Percentiles rank a stretch among this genome's conserved stretches.
These are phyloP conservation scores for Coffea humblotiana DNA, from an alignment of 305 asterid genomes.

Conservation along the genomic window DNA sequence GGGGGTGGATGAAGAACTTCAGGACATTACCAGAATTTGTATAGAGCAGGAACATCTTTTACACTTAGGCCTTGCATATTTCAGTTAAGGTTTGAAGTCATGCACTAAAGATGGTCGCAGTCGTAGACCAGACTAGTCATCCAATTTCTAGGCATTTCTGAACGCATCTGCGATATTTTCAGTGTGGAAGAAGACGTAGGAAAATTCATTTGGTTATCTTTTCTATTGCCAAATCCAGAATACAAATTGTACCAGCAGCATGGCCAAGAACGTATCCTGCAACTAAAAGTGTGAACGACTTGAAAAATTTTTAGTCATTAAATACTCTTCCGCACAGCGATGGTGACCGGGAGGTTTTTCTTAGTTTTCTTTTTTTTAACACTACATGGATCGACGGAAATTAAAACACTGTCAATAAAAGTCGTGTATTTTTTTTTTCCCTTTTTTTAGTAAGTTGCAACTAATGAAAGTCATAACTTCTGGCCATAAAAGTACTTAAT, in stretches of 20 bases:
- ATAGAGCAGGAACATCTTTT: neutral
- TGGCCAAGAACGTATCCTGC: no score
- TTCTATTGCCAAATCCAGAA: neutral
- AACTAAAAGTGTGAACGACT: neutral
- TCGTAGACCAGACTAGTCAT: neutral
- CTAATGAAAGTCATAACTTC: no score
- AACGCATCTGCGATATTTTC: no score
- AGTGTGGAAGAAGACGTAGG: neutral
- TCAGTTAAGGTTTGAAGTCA: neutral
- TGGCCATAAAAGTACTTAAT: no score
- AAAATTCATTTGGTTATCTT: neutral
- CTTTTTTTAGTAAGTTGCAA: no score
- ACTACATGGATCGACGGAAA: no score
- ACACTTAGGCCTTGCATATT: neutral
- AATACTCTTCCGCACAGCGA: no score
- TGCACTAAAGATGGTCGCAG: neutral
- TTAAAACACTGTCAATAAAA: no score
- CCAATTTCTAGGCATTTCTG: neutral
- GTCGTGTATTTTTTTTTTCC: no score
- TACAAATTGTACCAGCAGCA: neutral
- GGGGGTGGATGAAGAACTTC: neutral
- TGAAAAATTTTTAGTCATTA: neutral
- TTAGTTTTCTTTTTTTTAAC: no score
- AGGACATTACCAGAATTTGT: neutral
- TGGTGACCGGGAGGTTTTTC: no score